These are phyloP conservation scores for Lactarius quietus DNA, from an alignment of 768 basidiomycete species.

Conservation along the genomic window DNA sequence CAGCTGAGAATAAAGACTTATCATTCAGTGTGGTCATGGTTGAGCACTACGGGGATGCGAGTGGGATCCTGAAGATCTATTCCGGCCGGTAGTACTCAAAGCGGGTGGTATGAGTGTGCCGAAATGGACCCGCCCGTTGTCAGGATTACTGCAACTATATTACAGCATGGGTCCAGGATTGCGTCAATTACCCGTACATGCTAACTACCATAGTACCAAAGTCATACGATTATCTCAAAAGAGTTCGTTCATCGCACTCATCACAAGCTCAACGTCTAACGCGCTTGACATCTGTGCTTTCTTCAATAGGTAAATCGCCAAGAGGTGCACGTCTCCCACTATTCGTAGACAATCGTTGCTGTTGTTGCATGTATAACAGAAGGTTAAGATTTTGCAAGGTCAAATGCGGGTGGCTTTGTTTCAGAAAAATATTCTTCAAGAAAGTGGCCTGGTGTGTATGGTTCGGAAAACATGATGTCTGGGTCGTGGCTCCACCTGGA, in stretches of 20 bases:
- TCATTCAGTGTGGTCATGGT: slow-evolving; percentile 8
- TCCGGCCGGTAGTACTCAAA: not conserved
- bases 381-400: slow-evolving; percentile 44
- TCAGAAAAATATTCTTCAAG: slow-evolving; percentile 16
- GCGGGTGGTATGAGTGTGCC: no score
- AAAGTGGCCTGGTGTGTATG: slow-evolving; percentile 12
- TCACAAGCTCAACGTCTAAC: slow-evolving; percentile 13
- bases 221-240: not conserved
- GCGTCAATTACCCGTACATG: not conserved
- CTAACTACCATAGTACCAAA: not conserved
- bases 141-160: no score
- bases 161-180: not conserved
- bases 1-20: slow-evolving; percentile 62
- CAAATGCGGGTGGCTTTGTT: slow-evolving; percentile 3
- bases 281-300: slow-evolving; percentile 22
- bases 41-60: not conserved
- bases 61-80: not conserved
- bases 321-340: slow-evolving; percentile 16
- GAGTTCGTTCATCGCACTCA: not conserved
- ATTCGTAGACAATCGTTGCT: slow-evolving; percentile 1
- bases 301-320: slow-evolving; percentile 12
- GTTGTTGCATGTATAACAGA: slow-evolving; percentile 48
- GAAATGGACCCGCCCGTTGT: not conserved
- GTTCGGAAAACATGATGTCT: slow-evolving; percentile 21
- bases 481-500: not conserved